Percentiles rank a stretch among this genome's conserved stretches.
Conservation (phyloP, 2,329 filamentous ascomycete species). For the Clonostachys solani region DNA sequence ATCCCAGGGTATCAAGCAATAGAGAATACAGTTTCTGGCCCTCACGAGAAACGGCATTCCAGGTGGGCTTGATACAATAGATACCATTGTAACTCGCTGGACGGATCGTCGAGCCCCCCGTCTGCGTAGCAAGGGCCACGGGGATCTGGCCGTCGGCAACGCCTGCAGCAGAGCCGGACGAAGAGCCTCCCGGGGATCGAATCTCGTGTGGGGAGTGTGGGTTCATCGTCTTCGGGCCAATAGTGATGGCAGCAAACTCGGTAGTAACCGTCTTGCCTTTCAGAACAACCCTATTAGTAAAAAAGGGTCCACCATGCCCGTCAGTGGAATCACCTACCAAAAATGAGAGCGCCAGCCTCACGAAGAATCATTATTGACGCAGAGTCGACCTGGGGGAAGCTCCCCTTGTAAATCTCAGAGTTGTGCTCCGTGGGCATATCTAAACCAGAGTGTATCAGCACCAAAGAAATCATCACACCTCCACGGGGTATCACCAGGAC, state of each 20-base stretch:
- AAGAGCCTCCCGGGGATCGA: constrained; percentile 65
- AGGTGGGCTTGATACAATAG: constrained; percentile 64
- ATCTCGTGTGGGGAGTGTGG: constrained; percentile 51
- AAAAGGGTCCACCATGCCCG: too few relatives aligned
- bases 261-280: constrained; percentile 46
- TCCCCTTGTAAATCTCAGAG: constrained; percentile 47
- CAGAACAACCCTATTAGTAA: too few relatives aligned
- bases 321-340: constrained; percentile 19
- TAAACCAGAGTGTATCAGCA: constrained; percentile 6
- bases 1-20: constrained; percentile 57
- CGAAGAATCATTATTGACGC: constrained; percentile 43
- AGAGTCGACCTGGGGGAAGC: constrained; percentile 44
- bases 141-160: constrained; percentile 62
- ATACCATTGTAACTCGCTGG: constrained; percentile 63
- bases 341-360: constrained; percentile 47
- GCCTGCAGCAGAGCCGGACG: constrained; percentile 61
- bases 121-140: constrained; percentile 60
- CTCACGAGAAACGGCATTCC: constrained; percentile 58
- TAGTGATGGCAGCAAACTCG: constrained; percentile 55
- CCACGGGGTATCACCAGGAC: not conserved
- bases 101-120: constrained; percentile 58
- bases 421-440: constrained; percentile 55
- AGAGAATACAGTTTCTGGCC: constrained; percentile 55
- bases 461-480: not conserved
- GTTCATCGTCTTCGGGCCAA: constrained; percentile 52